Conservation (phyloP, 257 asterid species). For the Solanum sejunctum region DNA sequence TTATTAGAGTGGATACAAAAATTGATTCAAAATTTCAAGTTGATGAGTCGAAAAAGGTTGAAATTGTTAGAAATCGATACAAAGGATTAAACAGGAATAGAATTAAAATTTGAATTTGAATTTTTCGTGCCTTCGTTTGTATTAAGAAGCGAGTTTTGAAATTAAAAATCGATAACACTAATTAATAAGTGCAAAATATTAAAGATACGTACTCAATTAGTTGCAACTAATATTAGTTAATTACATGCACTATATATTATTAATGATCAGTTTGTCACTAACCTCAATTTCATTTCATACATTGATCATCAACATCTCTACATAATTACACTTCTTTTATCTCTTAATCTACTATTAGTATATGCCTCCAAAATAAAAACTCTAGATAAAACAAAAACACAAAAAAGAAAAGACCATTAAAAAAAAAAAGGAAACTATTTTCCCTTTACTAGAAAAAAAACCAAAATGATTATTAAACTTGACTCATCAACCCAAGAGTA, state of each 20-base stretch:
- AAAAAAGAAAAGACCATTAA: background rate
- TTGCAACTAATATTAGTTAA: background rate
- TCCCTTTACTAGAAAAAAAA: background rate
- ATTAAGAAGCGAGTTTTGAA: background rate
- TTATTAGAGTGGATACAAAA: no score
- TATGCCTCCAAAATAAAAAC: background rate
- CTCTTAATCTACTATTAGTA: background rate
- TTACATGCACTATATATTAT: background rate
- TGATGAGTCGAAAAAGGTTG: background rate
- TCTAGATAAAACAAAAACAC: background rate
- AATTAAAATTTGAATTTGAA: background rate
- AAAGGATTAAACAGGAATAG: background rate
- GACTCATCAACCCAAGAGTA: conserved; percentile 22
- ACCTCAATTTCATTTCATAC: background rate
- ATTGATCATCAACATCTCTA: background rate
- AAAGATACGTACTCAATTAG: background rate
- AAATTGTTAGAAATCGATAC: background rate
- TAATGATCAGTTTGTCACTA: background rate
- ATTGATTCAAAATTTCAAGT: background rate
- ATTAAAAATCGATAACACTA: background rate
- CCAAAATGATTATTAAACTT: background rate
- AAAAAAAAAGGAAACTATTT: conserved; percentile 11
- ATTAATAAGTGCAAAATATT: background rate
- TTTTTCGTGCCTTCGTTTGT: background rate
- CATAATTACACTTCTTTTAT: background rate